These are phyloP conservation scores for Drechslera avenae DNA, from an alignment of 2,329 filamentous ascomycete species.

Conservation along the genomic window DNA sequence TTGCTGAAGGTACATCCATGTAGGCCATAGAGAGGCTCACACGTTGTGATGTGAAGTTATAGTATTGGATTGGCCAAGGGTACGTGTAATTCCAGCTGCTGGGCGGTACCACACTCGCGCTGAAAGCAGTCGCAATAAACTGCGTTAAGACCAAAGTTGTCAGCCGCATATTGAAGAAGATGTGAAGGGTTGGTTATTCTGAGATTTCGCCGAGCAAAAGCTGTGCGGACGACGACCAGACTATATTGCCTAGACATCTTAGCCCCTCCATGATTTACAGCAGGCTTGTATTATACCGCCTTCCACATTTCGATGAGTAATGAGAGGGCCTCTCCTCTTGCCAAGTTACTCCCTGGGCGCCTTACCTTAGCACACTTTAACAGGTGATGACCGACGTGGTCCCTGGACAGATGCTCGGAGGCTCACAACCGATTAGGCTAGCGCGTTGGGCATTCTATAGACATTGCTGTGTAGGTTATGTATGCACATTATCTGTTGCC, in stretches of 20 bases:
- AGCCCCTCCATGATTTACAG: background rate
- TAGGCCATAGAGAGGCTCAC: slow-evolving; percentile 61
- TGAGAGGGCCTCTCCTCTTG: too few species aligned
- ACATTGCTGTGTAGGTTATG: too few species aligned
- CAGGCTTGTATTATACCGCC: too few species aligned
- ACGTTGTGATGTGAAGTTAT: slow-evolving; percentile 56
- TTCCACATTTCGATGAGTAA: too few species aligned
- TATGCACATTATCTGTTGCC: too few species aligned
- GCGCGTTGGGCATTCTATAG: too few species aligned
- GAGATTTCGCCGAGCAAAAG: background rate
- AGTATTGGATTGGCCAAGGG: slow-evolving; percentile 56
- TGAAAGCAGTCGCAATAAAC: slow-evolving; percentile 9
- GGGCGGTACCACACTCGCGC: slow-evolving; percentile 17
- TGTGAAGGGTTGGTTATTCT: background rate
- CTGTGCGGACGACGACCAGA: slow-evolving; percentile 3
- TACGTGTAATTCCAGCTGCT: slow-evolving; percentile 52
- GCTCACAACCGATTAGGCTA: too few species aligned
- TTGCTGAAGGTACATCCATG: slow-evolving; percentile 56
- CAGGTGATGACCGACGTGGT: too few species aligned
- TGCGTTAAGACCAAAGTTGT: slow-evolving; percentile 4
- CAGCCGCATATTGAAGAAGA: slow-evolving; percentile 11
- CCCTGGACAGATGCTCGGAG: too few species aligned
- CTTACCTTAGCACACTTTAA: too few species aligned
- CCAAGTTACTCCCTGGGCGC: too few species aligned
- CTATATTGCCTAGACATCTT: background rate